Evolutionary conservation across 1,284 basidiomycete genomes (phyloP), one percentile per base, ranked within the genome.

Genomic region (Ceratobasidium sp.): DNA sequence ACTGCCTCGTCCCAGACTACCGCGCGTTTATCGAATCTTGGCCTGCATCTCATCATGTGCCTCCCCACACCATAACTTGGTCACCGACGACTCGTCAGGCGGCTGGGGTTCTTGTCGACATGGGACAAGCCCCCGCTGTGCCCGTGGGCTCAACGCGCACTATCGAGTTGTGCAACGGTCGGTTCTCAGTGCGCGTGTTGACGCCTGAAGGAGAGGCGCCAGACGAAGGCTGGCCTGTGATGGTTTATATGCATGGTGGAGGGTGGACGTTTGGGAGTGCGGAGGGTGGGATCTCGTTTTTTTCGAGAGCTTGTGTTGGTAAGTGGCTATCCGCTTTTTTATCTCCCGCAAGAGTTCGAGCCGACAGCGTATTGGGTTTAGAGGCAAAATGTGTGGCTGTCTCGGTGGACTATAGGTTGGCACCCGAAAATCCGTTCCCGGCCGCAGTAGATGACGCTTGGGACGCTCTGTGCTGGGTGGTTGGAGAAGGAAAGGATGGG

Each of bases 391-490:
- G 49, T 81, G 81, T 88, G 0, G 88, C 90, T 1, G 82, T 91
- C 5, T 88, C 88, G 2, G 89, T 93, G 22, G 88, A 90, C 77
- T 93, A 93, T 79, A 88, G 91, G 6, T 86, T 93, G 7, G 91
- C 89, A 0, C 92, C 92, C 0, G 92, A 94, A 78, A 77, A 90
- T 71, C 86, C 86, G 4, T 94, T 91, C 78, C 93, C 92, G 1
- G 87, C 89, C 0, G 91, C 91, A 0, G 87, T 92, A 0, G 88
- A 92, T 53, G 92, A 94, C 78, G 87, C 90, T 0, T 82, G 90
- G 41, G 89, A 90, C 53, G 83, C 90, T 1, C 82, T 94, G 2
- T 80, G 86, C 61, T 94, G 91, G 88, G 86, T 91, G 0, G 77
- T 85, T 72, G 79, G 81, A 27, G 79, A 89, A 49, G 87, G 85